Conservation (phyloP, 2,329 filamentous ascomycete genomes). For the Penicillium thymicola region DNA sequence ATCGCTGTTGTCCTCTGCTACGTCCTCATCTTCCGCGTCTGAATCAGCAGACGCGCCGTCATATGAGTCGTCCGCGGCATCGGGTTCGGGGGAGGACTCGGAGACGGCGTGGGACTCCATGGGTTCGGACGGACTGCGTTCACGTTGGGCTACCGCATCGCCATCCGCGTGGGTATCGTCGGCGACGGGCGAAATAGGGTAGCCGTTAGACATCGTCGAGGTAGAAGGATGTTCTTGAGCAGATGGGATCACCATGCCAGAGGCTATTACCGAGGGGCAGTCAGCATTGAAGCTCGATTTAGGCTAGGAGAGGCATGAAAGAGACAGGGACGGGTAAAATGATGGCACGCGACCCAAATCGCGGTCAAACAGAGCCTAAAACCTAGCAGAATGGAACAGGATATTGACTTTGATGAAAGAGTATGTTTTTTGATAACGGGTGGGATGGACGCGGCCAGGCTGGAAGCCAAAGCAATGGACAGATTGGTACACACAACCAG, state of each 20-base stretch:
- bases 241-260: constrained; percentile 47
- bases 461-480: constrained; percentile 21
- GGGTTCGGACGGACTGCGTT: constrained; percentile 74
- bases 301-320: constrained; percentile 18
- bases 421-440: constrained; percentile 38
- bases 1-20: constrained; percentile 62
- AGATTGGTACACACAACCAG: constrained; percentile 23
- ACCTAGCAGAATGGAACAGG: constrained; percentile 22
- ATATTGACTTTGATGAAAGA: constrained; percentile 36
- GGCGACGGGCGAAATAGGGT: constrained; percentile 25
- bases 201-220: constrained; percentile 37
- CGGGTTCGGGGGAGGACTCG: constrained; percentile 45
- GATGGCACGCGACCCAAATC: constrained; percentile 36
- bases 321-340: constrained; percentile 22
- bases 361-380: constrained; percentile 24
- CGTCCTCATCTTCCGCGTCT: constrained; percentile 62
- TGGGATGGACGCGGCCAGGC: constrained; percentile 36
- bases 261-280: constrained; percentile 36
- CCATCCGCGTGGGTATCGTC: constrained; percentile 26
- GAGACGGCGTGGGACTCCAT: constrained; percentile 56
- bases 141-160: constrained; percentile 54
- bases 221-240: constrained; percentile 34
- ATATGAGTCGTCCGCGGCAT: constrained; percentile 41
- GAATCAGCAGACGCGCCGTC: constrained; percentile 37
- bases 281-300: constrained; percentile 43